Evolutionary conservation across 2,329 filamentous ascomycete species (phyloP).

Genomic region (Colletotrichum salicis): DNA sequence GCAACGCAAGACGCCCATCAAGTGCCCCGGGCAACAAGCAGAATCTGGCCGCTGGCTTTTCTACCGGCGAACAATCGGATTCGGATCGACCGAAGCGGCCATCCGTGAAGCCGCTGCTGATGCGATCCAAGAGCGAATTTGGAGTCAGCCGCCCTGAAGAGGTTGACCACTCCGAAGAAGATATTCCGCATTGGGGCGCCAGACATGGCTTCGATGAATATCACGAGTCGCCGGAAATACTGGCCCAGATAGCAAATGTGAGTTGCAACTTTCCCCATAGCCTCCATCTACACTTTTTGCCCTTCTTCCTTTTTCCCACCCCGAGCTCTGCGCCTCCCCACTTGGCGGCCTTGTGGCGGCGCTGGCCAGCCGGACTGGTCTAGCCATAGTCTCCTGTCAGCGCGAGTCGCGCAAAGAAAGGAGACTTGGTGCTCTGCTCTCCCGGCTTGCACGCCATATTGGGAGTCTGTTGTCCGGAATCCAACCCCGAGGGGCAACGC

Average conservation of each 20-base stretch:
- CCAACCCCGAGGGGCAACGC: conserved; percentile 6
- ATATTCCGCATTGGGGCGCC: conserved; percentile 65
- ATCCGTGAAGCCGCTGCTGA: conserved; percentile 58
- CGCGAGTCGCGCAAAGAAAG: conserved; percentile 8
- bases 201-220: conserved; percentile 94
- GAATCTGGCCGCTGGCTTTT: conserved; percentile 10
- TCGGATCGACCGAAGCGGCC: conserved; percentile 51
- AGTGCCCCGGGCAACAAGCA: conserved; percentile 57
- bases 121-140: conserved; percentile 68
- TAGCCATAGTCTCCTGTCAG: conserved; percentile 10
- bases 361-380: conserved; percentile 10
- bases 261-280: conserved; percentile 48
- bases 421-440: neutral
- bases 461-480: neutral
- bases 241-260: conserved; percentile 84
- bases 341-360: conserved; percentile 1
- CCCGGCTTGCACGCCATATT: neutral
- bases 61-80: conserved; percentile 41
- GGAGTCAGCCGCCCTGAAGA: conserved; percentile 52
- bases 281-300: conserved; percentile 1
- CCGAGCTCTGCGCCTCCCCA: conserved; percentile 11
- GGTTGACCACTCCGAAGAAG: conserved; percentile 56
- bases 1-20: conserved; percentile 52
- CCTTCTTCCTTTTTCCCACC: conserved; percentile 21
- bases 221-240: conserved; percentile 89